Evolutionary conservation across 2,329 filamentous ascomycete species (phyloP), one percentile per base, ranked within the genome.

Genomic region (Sarocladium oryzae): DNA sequence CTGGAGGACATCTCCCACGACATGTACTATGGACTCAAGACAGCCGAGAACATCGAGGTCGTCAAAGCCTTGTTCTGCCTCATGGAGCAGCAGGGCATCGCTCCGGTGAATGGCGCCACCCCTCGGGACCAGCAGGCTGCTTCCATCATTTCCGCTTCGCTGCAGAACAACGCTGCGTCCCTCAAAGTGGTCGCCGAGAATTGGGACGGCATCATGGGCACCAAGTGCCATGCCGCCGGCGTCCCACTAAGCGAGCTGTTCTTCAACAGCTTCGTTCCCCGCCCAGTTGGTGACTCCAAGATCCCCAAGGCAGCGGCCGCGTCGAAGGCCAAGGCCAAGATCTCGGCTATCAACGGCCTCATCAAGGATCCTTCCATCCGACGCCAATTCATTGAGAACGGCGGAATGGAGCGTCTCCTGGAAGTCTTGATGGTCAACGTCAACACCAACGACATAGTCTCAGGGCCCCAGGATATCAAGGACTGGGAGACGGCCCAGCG

Each of bases 1-100:
- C 73, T 87, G n/a, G 72, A 78, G 54, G 82, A 86, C 6, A 67
- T 85, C 24, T 77, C 82, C 0, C 82, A 86, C 63, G 84, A 86
- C 63, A 80, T 86, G 55, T 86, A 85, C 68, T 87, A 85, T 63
- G 84, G 84, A 9, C 69, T 82, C 16, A 79, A 84, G 62, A 75
- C 86, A 53, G 72, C 76, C 20, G 77, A 81, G 61, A 77, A 84
- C 56, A 60, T 69, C 2, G 72, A 74, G 2, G 75, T 76, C 2
- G 57, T 84, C 50, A 73, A 72, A 55, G 66, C 73, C n/a, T 71
- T 86, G 2, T 66, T 85, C 53, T 83, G 81, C 60, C 67, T 83
- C 33, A 75, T 82, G 64, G 58, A 63, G 23, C 54, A 66, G 57
- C 40, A 53, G 36, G 52, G 63, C 57, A 52, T 59, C 53, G 32